Evolutionary conservation across 1,284 basidiomycete species (phyloP).

Genomic region (Marasmius sp.): DNA sequence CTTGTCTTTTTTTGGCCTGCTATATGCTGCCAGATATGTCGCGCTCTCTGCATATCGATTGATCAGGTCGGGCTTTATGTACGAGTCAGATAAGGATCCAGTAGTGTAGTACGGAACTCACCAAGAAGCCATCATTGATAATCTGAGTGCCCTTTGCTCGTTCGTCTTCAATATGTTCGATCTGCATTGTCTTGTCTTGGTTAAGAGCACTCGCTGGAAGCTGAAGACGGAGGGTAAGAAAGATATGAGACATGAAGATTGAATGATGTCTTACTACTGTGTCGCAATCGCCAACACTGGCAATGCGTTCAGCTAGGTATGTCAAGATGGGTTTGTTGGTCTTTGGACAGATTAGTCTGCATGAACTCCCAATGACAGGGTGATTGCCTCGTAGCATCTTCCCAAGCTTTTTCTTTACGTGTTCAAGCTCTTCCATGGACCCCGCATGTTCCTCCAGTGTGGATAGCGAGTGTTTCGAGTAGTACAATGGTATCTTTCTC

Average conservation of each 20-base stretch:
- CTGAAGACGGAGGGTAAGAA: no score
- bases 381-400: background rate
- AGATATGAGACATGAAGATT: no score
- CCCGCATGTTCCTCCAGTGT: background rate
- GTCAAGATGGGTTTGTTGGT: background rate
- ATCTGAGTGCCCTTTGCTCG: no score
- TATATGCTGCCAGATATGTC: background rate
- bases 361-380: background rate
- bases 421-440: background rate
- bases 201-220: no score
- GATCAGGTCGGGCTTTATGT: background rate
- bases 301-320: background rate
- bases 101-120: no score
- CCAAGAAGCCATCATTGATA: background rate
- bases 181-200: no score
- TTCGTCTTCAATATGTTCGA: no score
- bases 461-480: background rate
- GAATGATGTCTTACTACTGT: no score
- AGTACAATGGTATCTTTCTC: background rate
- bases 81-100: no score
- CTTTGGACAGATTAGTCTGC: background rate
- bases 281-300: no score
- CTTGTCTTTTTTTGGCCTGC: background rate
- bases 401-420: background rate
- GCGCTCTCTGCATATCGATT: background rate